Base-by-base conservation (phyloP, 495 filamentous ascomycete genomes). In the Penicillium lagena region DNA sequence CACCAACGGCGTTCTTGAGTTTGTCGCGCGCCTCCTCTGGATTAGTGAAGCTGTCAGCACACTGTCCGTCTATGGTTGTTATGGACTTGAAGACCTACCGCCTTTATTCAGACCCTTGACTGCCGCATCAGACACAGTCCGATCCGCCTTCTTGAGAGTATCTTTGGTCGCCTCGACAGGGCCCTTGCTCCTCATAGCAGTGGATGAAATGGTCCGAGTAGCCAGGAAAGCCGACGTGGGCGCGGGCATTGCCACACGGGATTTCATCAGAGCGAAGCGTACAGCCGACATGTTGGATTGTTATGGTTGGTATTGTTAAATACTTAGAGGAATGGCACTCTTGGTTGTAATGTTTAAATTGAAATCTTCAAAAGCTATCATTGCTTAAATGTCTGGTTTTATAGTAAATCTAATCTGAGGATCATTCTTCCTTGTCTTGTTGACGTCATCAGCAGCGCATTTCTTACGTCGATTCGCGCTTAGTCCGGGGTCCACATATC, bases 61-160 rank as follows among this genome's bases (percentile, higher is more conserved):
- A 29, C 12, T 7, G 28, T 22, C 22, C 2, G 2, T 22, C 22
- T 12, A 39, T 12, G 3, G 1, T n/a, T 7, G 11, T 9, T 1
- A n/a, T 9, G 7, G 29, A 32, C 8, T 45, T 34, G 9, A 30
- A 37, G 43, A 72, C 76, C 28, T 70, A 80, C 73, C 68, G 28
- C 78, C 75, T 32, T 63, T 75, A 58, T 84, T 71, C 47, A 84
- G 82, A 15, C 80, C 80, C 69, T 78, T 78, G 4, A 82, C 74
- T 9, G 73, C 73, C 0, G 61, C 72, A 57, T 78, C 66, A 1
- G 76, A 70, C n/a, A 79, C 63, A 4, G 60, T 62, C 40, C 70
- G 60, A 55, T 84, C 78, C 13, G 75, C 77, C 39, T 65, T 67
- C 63, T 83, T 77, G 13, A 76, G 51, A 0, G 76, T 72, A 29